Evolutionary conservation across 805 yeast species (phyloP).

Genomic region (Lipomyces mesembrius): DNA sequence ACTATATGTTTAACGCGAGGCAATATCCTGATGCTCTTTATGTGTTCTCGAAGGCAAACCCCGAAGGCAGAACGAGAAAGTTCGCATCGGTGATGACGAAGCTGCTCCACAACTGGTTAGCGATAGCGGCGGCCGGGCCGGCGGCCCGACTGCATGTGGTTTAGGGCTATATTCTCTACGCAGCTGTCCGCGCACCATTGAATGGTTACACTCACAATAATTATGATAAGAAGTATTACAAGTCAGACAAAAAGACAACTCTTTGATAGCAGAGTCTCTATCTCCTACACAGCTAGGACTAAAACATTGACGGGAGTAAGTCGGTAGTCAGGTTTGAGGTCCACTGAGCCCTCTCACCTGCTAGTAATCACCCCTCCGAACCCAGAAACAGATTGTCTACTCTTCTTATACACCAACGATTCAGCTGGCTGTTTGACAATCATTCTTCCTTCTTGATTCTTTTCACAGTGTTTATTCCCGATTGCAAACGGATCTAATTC

Average conservation of each 20-base stretch:
- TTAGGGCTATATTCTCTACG: neutral
- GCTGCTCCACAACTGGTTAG: neutral
- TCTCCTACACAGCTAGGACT: neutral
- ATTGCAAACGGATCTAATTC: neutral
- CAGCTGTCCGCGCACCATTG: neutral
- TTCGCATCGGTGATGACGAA: neutral
- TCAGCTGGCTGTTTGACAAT: conserved; percentile 8
- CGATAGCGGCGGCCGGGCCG: neutral
- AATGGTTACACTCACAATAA: neutral
- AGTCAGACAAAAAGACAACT: neutral
- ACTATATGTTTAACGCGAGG: neutral
- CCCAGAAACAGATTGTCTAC: neutral
- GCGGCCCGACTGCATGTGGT: neutral
- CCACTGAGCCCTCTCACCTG: neutral
- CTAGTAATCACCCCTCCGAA: neutral
- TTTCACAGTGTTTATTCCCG: neutral
- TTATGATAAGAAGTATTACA: neutral
- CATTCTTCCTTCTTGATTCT: conserved; percentile 1
- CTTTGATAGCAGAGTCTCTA: neutral
- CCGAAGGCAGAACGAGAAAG: neutral
- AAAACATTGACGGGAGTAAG: neutral
- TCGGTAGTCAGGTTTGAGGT: neutral
- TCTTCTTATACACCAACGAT: conserved; percentile 4
- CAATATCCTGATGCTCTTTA: neutral
- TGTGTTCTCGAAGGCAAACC: neutral